Evolutionary conservation across 805 yeast genomes (phyloP).

Genomic region (Naumovozyma dairenensis): DNA sequence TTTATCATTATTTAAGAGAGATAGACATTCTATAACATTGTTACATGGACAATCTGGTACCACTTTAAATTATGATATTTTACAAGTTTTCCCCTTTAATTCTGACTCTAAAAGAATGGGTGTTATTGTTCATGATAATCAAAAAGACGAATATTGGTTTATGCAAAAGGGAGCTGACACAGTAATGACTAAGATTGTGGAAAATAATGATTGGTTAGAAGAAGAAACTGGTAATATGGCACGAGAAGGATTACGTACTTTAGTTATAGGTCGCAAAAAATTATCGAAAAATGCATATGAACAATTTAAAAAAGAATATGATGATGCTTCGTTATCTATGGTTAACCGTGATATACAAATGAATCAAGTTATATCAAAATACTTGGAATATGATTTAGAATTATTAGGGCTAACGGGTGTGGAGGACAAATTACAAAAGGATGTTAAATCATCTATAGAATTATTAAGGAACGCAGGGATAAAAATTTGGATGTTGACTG

Average conservation of each 20-base stretch:
- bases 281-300: constrained; percentile 45
- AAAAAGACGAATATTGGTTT: constrained; percentile 70
- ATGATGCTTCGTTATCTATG: constrained; percentile 72
- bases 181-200: constrained; percentile 79
- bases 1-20: constrained; percentile 67
- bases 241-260: constrained; percentile 90
- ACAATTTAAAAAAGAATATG: constrained; percentile 53
- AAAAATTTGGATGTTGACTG: constrained; percentile 98
- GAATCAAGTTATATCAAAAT: constrained; percentile 56
- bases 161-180: constrained; percentile 94
- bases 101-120: constrained; percentile 98
- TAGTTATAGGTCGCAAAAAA: constrained; percentile 84
- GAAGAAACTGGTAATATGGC: constrained; percentile 98
- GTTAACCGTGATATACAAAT: constrained; percentile 64
- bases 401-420: constrained; percentile 92
- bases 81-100: constrained; percentile 86
- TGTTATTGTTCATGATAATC: constrained; percentile 56
- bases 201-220: constrained; percentile 87
- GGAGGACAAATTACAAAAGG: constrained; percentile 85
- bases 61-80: constrained; percentile 49
- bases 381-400: constrained; percentile 75
- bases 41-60: constrained; percentile 50
- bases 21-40: constrained; percentile 63
- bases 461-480: constrained; percentile 90
- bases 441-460: constrained; percentile 88